Evolutionary conservation across 495 filamentous ascomycete genomes (phyloP), one percentile per base, ranked within the genome.

Genomic region (Hypoxylon fragiforme): DNA sequence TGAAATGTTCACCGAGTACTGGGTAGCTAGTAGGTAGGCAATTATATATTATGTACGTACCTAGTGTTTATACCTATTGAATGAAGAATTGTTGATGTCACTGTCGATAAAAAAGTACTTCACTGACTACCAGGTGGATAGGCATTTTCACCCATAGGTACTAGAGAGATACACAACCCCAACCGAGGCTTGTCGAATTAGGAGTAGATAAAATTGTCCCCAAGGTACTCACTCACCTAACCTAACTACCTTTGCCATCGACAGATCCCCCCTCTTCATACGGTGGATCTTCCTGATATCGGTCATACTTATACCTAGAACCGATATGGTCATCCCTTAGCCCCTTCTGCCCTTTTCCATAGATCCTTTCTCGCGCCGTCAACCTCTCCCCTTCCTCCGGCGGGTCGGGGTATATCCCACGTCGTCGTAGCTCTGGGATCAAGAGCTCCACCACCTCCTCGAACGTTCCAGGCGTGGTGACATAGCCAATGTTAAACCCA

Each of bases 351-450:
- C 81, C 82, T 53, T 74, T 75, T 3, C 82, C 81, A 71, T 80
- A 83, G 0, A 85, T 64, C 70, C 78, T 83, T 68, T 85, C 83
- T n/a, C 81, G 69, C 16, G 78, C 78, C 11, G 83, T 84, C 18
- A 81, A 57, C 8, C 66, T 62, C 38, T 79, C 75, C 16, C 74
- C 76, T 22, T 60, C 61, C 3, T 43, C 44, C 30, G 57, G 57
- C 21, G 67, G 54, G 16, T 65, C 68, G 3, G 69, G 61, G 32
- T 70, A 73, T 7, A 74, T 16, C 4, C 73, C 72, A 18, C 75
- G 60, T 19, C 65, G 63, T 28, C 71, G 60, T 14, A 76, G 44
- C 52, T 74, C 73, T 7, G 75, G 75, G 7, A 77, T 61, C 42
- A 77, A 50, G 13, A 75, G 55, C 37, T 78, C 73, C 21, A 78